Conservation (phyloP, 2,329 filamentous ascomycete genomes). For the Fusarium chlamydosporum region DNA sequence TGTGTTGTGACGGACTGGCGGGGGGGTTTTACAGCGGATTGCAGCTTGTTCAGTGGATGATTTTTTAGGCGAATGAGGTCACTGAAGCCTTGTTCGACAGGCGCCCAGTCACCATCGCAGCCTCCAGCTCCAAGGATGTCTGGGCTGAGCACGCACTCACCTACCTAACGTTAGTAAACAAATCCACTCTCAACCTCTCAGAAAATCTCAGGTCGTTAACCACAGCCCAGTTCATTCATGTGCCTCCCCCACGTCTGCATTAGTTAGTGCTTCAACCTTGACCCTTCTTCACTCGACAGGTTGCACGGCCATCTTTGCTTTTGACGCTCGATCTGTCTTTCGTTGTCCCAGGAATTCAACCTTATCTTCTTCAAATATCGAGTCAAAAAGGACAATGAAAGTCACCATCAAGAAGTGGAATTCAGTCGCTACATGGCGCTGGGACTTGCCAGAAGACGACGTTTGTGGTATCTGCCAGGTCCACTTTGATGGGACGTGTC, state of each 20-base stretch:
- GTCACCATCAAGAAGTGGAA: conserved; percentile 95
- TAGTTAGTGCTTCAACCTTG: conserved; percentile 35
- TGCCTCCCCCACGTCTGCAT: conserved; percentile 7
- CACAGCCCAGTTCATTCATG: conserved; percentile 39
- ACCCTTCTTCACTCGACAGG: conserved; percentile 26
- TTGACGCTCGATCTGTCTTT: conserved; percentile 21
- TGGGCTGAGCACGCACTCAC: too few species aligned
- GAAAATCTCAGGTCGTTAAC: conserved; percentile 6
- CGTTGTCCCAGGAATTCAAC: conserved; percentile 3
- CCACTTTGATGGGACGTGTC: conserved; percentile 97
- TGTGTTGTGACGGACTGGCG: conserved; percentile 31
- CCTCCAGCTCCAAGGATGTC: background rate
- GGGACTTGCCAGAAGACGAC: conserved; percentile 97
- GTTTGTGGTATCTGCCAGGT: conserved; percentile 99
- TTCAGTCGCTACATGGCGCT: conserved; percentile 95
- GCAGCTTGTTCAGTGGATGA: conserved; percentile 38
- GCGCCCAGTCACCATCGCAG: conserved; percentile 26
- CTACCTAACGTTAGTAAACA: too few species aligned
- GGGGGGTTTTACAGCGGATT: conserved; percentile 29
- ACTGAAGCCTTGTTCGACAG: conserved; percentile 35
- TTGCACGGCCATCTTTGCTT: conserved; percentile 33
- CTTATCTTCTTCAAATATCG: conserved; percentile 5
- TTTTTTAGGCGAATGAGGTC: conserved; percentile 46
- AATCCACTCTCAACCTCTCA: conserved; percentile 18
- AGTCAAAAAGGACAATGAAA: conserved; percentile 75